Conservation (phyloP, 2,329 filamentous ascomycete species). For the Salinomyces thailandicus region DNA sequence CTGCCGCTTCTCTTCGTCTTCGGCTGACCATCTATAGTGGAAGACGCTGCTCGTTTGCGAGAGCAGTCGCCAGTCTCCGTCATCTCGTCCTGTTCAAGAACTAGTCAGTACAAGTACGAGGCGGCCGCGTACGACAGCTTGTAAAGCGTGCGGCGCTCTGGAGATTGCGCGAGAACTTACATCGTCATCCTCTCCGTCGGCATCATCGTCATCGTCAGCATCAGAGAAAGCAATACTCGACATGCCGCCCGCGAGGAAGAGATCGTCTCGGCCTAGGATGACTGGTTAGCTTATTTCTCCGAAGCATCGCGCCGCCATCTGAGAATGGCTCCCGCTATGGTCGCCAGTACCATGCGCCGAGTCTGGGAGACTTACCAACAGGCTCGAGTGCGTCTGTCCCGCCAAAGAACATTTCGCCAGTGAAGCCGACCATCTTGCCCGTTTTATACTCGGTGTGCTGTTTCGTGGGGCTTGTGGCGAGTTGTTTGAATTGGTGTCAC, state of each 20-base stretch:
- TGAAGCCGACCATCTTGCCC: constrained; percentile 2
- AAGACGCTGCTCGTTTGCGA: background rate
- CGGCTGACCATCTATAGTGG: background rate
- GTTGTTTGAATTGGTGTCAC: too few species aligned
- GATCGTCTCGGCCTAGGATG: background rate
- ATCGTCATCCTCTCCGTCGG: constrained; percentile 4
- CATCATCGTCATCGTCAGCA: background rate
- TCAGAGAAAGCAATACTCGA: too few species aligned
- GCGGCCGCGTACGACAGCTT: background rate
- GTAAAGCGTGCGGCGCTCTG: background rate
- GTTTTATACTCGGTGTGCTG: too few species aligned
- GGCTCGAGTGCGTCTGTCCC: constrained; percentile 3
- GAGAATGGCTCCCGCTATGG: background rate
- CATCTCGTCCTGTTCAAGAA: constrained; percentile 7
- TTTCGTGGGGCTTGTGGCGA: too few species aligned
- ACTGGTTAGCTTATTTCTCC: background rate
- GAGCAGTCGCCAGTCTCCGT: constrained; percentile 10
- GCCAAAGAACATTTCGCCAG: constrained; percentile 3
- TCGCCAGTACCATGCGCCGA: background rate
- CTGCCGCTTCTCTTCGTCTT: constrained; percentile 9
- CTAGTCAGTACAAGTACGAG: background rate
- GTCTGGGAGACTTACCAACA: constrained; percentile 5
- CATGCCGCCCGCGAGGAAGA: background rate
- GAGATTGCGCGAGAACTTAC: too few species aligned
- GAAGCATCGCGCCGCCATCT: background rate